Conservation (phyloP, 192 early-diverging fungal species). For the Chytriomyces confervae region DNA sequence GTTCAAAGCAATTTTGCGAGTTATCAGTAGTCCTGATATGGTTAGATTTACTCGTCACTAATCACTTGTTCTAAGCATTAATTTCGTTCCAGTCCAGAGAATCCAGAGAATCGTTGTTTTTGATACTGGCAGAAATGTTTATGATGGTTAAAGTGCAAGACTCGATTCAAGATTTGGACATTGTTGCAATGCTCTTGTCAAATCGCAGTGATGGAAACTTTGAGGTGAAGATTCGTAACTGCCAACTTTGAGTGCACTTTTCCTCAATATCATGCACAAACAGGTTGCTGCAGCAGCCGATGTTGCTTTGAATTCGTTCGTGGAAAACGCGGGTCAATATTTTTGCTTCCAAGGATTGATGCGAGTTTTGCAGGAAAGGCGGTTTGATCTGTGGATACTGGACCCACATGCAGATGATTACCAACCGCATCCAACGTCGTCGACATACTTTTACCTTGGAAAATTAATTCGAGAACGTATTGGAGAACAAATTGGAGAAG, state of each 20-base stretch:
- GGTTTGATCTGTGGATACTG: conserved; percentile 10
- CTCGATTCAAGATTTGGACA: background rate
- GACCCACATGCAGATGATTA: conserved; percentile 14
- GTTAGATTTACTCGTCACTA: background rate
- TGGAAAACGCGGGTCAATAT: conserved; percentile 1
- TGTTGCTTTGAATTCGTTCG: conserved; percentile 9
- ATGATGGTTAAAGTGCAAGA: background rate
- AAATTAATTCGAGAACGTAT: conserved; percentile 2
- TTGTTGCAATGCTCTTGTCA: conserved; percentile 1
- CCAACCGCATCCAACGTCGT: conserved; percentile 13
- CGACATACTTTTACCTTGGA: conserved; percentile 3
- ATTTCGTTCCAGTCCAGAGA: background rate
- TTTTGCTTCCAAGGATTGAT: conserved; percentile 7
- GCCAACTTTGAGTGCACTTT: background rate
- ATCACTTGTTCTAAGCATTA: background rate
- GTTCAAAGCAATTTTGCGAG: background rate
- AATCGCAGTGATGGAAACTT: conserved; percentile 18
- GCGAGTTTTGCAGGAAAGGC: background rate
- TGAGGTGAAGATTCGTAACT: conserved; percentile 6
- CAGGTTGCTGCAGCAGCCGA: conserved; percentile 17
- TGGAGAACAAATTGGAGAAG: background rate
- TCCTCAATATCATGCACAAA: background rate
- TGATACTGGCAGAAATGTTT: conserved; percentile 6
- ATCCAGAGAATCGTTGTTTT: background rate
- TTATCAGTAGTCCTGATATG: background rate